Base-by-base conservation (phyloP, 2,329 filamentous ascomycete species). In the Myotisia sp. region DNA sequence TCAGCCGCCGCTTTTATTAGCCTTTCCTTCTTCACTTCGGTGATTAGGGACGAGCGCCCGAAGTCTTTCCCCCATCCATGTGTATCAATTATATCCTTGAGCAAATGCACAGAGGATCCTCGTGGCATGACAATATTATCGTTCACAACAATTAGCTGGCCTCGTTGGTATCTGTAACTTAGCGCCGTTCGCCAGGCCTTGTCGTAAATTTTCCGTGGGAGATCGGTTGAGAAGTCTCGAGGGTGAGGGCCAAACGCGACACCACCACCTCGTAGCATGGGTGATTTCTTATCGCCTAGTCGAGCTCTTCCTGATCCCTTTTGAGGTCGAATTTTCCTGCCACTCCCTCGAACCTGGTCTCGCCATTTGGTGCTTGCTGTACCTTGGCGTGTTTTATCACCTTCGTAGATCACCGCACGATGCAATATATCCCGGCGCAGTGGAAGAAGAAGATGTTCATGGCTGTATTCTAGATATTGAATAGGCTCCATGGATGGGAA, bases 141-240 rank as follows among this genome's bases (percentile, higher is more conserved):
- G 50, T 87, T 77, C 48, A 90, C 76, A 26, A 98, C 74, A 44
- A 94, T 65, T 49, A 98, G 64, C 63, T 95, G 83, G 31, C 86
- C 90, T 45, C 76, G 74, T 44, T 78, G 70, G 61, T 90, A 95
- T 40, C 90, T 76, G 64, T 93, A 92, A 51, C 80, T 90, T 44
- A 98, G 69, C 7, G 90, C 90, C 27, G 81, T 95, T 53, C 90
- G 75, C 83, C 84, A 95, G 6, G 90, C 90, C 48, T 92, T 69
- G 59, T 95, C 86, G 63, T 98, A 98, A 30, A 93, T 74, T 64
- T 95, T 95, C 53, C 71, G 70, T 48, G 79, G 85, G 36, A 98
- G 67, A 10, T 71, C 70, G 14, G 86, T 92, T 40, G 74, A 73
- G 53, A 98, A 98, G 62, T 95, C 84, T 54, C 90, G 72, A 17